phyloP scores from a whole-genome alignment of 192 early-diverging fungal genomes.

The Dissophora ornata region DNA sequence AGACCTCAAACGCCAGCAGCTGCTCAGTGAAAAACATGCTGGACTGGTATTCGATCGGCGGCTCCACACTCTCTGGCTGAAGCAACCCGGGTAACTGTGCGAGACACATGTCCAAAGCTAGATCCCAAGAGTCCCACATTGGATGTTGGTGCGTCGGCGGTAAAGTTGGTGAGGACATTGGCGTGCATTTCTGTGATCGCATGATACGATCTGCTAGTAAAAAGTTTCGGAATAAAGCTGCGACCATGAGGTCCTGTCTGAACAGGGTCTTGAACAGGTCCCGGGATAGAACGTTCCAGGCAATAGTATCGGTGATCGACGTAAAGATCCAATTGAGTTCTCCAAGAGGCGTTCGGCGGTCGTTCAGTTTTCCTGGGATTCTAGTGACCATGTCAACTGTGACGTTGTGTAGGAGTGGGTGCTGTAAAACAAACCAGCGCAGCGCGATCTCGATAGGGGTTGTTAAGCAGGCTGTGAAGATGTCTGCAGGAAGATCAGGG shows the following conservation, averaged over 20 bases:
- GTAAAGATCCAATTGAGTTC: constrained; percentile 99
- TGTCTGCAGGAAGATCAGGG: constrained; percentile 94
- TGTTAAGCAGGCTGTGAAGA: constrained; percentile 96
- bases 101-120: constrained; percentile 94
- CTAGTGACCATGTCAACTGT: constrained; percentile 89
- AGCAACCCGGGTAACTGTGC: constrained; percentile 89
- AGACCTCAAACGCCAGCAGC: constrained; percentile 97
- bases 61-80: constrained; percentile 47
- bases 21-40: constrained; percentile 97
- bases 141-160: constrained; percentile 95
- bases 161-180: constrained; percentile 85
- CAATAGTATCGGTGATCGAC: constrained; percentile 98
- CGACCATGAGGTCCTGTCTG: constrained; percentile 93
- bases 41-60: constrained; percentile 73
- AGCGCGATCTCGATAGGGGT: constrained; percentile 95
- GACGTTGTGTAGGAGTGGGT: constrained; percentile 78
- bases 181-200: constrained; percentile 93
- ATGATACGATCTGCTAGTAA: constrained; percentile 96
- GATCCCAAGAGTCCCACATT: constrained; percentile 96
- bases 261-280: constrained; percentile 93
- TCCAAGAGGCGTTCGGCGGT: constrained; percentile 93
- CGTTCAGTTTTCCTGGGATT: constrained; percentile 88
- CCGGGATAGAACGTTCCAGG: constrained; percentile 91
- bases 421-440: constrained; percentile 90
- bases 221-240: constrained; percentile 95